phyloP scores from a whole-genome alignment of 257 asterid species.

The Penstemon eatonii region DNA sequence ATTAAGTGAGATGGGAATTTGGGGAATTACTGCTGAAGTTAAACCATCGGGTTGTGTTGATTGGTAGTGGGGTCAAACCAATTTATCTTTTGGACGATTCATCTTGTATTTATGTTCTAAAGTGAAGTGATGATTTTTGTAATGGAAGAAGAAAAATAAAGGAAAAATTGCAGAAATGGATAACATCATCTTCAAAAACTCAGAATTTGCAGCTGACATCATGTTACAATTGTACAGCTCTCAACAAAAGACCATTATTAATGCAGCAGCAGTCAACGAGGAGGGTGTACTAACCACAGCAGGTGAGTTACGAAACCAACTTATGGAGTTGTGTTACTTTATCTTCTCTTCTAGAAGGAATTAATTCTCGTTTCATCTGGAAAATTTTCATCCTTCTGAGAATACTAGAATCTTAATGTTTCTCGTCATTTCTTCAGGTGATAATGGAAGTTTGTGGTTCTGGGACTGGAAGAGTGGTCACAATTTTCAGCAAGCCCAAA shows the following conservation, averaged over 20 bases:
- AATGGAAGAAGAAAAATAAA: not conserved
- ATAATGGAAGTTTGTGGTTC: constrained; percentile 98
- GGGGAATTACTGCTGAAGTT: not conserved
- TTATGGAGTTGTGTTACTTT: not conserved
- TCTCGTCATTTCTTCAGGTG: constrained; percentile 50
- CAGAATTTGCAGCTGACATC: constrained; percentile 10
- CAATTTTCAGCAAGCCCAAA: constrained; percentile 94
- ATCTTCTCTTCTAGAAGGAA: not conserved
- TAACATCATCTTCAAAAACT: not conserved
- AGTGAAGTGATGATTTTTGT: not conserved
- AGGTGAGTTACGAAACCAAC: constrained; percentile 48
- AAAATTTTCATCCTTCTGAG: not conserved
- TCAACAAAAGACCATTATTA: constrained; percentile 94
- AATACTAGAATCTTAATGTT: constrained; percentile 8
- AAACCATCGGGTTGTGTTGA: not conserved
- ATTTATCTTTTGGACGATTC: not conserved
- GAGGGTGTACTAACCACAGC: constrained; percentile 90
- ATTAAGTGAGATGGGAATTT: constrained; percentile 3
- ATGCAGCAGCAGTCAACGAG: constrained; percentile 84
- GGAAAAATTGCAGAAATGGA: no score
- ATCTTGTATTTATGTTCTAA: not conserved
- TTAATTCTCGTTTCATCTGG: not conserved
- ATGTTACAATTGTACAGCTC: constrained; percentile 49
- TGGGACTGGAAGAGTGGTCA: constrained; percentile 99
- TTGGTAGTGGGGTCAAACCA: not conserved